Conservation (phyloP, 1,284 basidiomycete genomes). For the Ustilago sp. region DNA sequence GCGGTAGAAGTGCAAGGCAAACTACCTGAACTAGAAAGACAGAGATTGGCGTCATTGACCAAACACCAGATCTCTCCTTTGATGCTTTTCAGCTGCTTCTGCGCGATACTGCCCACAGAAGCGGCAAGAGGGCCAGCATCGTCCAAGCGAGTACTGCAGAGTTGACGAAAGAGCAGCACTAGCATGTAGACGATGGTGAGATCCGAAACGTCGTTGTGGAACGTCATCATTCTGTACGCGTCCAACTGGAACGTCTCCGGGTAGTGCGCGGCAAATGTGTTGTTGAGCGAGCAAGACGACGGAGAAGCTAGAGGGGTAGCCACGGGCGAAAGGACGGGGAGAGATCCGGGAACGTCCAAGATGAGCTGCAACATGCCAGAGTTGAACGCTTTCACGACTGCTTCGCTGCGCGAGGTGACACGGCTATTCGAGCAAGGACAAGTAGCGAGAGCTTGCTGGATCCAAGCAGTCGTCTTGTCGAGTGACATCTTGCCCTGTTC, state of each 20-base stretch:
- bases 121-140: slow-evolving; percentile 69
- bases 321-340: slow-evolving; percentile 59
- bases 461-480: slow-evolving; percentile 77
- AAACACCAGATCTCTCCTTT: slow-evolving; percentile 83
- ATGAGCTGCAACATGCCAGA: slow-evolving; percentile 79
- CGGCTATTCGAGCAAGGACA: neutral
- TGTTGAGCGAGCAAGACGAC: slow-evolving; percentile 55
- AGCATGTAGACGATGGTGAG: slow-evolving; percentile 82
- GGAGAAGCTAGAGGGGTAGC: slow-evolving; percentile 69
- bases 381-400: slow-evolving; percentile 73
- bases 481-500: slow-evolving; percentile 73
- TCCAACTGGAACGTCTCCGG: slow-evolving; percentile 86
- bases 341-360: slow-evolving; percentile 74
- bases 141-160: slow-evolving; percentile 72
- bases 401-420: slow-evolving; percentile 52
- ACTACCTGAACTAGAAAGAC: slow-evolving; percentile 30
- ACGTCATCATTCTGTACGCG: slow-evolving; percentile 77
- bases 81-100: slow-evolving; percentile 47
- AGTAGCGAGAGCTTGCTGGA: slow-evolving; percentile 69
- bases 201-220: slow-evolving; percentile 81
- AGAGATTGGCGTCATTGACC: slow-evolving; percentile 73
- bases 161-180: slow-evolving; percentile 81
- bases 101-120: slow-evolving; percentile 36
- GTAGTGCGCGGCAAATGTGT: slow-evolving; percentile 50
- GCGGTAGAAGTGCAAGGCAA: slow-evolving; percentile 11